A percentile compares a stretch with the other conserved stretches of the same genome.
phyloP scores from a whole-genome alignment of 2,329 filamentous ascomycete species.

The Aureobasidium sp. region DNA sequence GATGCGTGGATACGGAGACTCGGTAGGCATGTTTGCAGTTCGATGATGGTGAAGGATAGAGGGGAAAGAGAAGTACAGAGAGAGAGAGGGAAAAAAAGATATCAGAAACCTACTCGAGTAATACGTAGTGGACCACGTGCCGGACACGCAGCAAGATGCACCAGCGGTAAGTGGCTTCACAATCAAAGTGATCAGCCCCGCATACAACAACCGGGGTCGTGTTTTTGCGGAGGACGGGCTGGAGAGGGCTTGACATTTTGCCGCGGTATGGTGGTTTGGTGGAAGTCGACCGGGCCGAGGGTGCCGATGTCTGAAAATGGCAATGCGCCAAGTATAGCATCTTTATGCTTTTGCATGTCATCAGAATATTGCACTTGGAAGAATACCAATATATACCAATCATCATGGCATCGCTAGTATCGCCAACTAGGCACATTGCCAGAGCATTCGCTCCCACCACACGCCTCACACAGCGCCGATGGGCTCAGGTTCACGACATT shows the following conservation, averaged over 20 bases:
- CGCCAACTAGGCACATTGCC: constrained; percentile 1
- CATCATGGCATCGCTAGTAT: constrained; percentile 15
- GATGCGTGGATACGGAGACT: constrained; percentile 58
- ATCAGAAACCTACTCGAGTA: no score
- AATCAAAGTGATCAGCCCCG: constrained; percentile 4
- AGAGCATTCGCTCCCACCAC: constrained; percentile 11
- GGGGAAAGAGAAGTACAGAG: not conserved
- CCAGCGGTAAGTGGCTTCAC: not conserved
- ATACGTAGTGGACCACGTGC: no score
- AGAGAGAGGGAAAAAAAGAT: not conserved
- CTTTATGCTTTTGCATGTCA: not conserved
- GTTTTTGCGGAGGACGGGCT: not conserved
- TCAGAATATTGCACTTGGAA: no score
- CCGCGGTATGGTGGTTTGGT: constrained; percentile 8
- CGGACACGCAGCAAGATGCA: not conserved
- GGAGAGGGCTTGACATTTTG: not conserved
- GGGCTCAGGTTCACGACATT: constrained; percentile 87
- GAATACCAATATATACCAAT: no score
- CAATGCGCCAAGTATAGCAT: constrained; percentile 7
- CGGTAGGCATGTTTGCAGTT: constrained; percentile 59
- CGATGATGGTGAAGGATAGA: not conserved
- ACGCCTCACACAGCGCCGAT: constrained; percentile 58
- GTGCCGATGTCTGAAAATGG: not conserved
- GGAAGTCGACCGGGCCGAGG: not conserved
- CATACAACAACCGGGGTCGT: not conserved